phyloP scores from a whole-genome alignment of 2,329 filamentous ascomycete genomes.

The Sporothrix curviconia region DNA sequence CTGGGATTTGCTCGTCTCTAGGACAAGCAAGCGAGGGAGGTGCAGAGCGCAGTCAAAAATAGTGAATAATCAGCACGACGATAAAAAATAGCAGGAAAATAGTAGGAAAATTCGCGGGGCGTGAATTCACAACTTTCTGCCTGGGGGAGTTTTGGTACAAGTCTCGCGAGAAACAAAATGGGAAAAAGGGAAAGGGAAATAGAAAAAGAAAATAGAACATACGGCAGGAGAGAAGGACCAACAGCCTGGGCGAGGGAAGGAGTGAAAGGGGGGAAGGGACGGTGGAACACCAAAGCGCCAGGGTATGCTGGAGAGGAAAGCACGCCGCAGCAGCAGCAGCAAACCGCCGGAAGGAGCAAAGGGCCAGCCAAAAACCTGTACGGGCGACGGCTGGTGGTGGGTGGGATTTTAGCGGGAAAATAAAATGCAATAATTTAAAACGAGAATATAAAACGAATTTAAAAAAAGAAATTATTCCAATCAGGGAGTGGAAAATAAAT shows the following conservation, averaged over 20 bases:
- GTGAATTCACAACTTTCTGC: neutral
- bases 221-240: neutral
- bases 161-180: neutral
- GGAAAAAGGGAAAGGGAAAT: neutral
- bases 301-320: neutral
- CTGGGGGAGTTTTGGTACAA: neutral
- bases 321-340: too few species aligned
- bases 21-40: too few species aligned
- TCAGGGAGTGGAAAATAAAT: neutral
- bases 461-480: neutral
- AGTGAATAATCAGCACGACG: neutral
- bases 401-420: slow-evolving; percentile 11
- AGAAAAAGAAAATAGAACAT: slow-evolving; percentile 1
- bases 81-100: neutral
- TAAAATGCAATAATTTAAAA: slow-evolving; percentile 4
- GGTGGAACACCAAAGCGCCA: neutral
- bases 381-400: neutral
- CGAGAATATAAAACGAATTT: neutral
- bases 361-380: too few species aligned
- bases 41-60: neutral
- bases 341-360: neutral
- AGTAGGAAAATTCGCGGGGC: neutral
- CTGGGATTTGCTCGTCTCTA: neutral
- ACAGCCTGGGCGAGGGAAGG: neutral
- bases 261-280: neutral